phyloP scores from a whole-genome alignment of 106 monocot genomes.

The Apostasia ramifera region DNA sequence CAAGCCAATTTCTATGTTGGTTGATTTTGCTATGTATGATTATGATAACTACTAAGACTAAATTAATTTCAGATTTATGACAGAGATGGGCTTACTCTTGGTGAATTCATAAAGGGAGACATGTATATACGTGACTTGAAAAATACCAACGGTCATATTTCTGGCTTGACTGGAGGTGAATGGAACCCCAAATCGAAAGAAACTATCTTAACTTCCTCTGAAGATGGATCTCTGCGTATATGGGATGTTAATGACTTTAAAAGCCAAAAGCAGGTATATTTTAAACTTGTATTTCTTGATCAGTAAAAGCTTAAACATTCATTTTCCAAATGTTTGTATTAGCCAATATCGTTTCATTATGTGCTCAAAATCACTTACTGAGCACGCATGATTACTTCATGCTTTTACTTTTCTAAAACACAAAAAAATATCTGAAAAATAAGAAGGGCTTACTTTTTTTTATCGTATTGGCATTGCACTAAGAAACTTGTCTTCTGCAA shows the following conservation, averaged over 20 bases:
- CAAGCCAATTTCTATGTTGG: too few relatives aligned
- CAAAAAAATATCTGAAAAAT: background rate
- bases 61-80: constrained; percentile 84
- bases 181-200: constrained; percentile 95
- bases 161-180: constrained; percentile 92
- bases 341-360: background rate
- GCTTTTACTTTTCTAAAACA: too few relatives aligned
- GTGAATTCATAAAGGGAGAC: constrained; percentile 95
- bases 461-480: background rate
- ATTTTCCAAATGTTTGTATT: background rate
- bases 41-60: constrained; percentile 5
- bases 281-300: background rate
- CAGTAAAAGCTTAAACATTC: background rate
- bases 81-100: constrained; percentile 87
- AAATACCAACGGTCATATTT: constrained; percentile 97
- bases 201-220: constrained; percentile 89
- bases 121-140: constrained; percentile 99
- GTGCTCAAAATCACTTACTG: background rate
- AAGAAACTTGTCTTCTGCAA: background rate
- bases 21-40: too few relatives aligned
- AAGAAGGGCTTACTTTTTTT: background rate
- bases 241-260: constrained; percentile 95
- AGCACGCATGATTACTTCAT: background rate
- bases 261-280: constrained; percentile 85
- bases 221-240: constrained; percentile 93